Conservation (phyloP, 768 basidiomycete species). For the Hericium erinaceus region DNA sequence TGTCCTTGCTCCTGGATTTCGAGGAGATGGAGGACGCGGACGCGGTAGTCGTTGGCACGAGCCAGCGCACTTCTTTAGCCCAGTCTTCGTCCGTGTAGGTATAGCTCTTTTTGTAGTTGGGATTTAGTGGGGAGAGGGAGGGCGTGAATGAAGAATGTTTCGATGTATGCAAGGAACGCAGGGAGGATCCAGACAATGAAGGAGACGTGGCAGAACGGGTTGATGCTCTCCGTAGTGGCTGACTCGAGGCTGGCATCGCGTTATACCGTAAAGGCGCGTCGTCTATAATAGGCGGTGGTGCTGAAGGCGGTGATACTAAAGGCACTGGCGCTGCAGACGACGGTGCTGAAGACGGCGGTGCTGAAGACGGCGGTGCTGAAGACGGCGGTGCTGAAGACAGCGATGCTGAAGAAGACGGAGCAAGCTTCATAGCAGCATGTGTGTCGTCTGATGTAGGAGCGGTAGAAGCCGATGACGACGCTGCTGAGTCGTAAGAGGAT, state of each 20-base stretch:
- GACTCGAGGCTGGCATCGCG: background rate
- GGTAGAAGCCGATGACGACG: slow-evolving; percentile 13
- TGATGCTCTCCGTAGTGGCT: background rate
- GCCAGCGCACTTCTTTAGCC: slow-evolving; percentile 62
- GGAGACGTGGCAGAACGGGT: background rate
- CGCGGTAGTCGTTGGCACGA: slow-evolving; percentile 29
- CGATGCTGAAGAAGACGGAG: background rate
- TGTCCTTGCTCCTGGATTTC: slow-evolving; percentile 5
- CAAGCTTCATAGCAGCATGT: background rate
- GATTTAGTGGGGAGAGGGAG: background rate
- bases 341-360: background rate
- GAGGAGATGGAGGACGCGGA: slow-evolving; percentile 1
- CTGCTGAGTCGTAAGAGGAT: slow-evolving; percentile 2
- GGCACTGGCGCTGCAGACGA: background rate
- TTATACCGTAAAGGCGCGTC: too few relatives aligned
- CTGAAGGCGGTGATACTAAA: background rate
- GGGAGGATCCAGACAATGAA: background rate
- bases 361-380: background rate
- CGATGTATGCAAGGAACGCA: background rate
- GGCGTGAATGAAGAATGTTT: background rate
- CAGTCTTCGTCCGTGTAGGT: slow-evolving; percentile 50
- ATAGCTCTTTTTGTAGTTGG: slow-evolving; percentile 3
- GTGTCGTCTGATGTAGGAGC: slow-evolving; percentile 12
- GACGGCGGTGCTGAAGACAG: background rate
- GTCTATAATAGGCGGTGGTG: background rate